phyloP scores from a whole-genome alignment of 78 protist species.

The Dictyostelium citrinum region DNA sequence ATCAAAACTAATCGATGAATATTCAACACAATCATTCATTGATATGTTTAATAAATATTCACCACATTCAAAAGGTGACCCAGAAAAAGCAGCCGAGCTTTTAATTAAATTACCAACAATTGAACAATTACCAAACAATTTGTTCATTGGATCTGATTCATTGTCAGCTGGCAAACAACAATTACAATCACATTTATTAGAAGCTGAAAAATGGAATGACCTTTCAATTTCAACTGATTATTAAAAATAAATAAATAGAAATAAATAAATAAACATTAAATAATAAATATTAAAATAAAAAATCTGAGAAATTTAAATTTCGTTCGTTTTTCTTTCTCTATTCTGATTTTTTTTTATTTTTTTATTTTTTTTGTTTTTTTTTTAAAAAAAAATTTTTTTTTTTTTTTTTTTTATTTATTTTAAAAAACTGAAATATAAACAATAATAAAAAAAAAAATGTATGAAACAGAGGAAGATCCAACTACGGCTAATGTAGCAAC shows the following conservation, averaged over 20 bases:
- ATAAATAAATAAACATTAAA: too few relatives aligned
- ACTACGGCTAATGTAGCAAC: not conserved
- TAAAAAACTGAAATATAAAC: not conserved
- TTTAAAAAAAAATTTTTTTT: not conserved
- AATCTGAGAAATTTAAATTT: not conserved
- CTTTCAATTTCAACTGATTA: not conserved
- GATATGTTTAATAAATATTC: not conserved
- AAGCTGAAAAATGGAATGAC: not conserved
- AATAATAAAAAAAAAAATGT: not conserved
- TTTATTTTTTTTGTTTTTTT: not conserved
- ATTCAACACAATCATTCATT: not conserved
- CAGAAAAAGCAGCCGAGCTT: not conserved
- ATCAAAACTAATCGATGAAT: not conserved
- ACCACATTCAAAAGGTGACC: not conserved
- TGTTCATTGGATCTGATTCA: not conserved
- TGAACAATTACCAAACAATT: not conserved
- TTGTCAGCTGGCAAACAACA: not conserved
- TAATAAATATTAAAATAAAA: too few relatives aligned
- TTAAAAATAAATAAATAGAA: not conserved
- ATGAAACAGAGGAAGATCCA: slow-evolving; percentile 39
- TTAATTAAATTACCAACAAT: not conserved
- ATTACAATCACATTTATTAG: not conserved
- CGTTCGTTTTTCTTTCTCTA: not conserved
- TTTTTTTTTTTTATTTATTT: not conserved
- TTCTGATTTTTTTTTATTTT: not conserved